Conservation (phyloP, 257 asterid genomes). For the Plantago ovata region DNA sequence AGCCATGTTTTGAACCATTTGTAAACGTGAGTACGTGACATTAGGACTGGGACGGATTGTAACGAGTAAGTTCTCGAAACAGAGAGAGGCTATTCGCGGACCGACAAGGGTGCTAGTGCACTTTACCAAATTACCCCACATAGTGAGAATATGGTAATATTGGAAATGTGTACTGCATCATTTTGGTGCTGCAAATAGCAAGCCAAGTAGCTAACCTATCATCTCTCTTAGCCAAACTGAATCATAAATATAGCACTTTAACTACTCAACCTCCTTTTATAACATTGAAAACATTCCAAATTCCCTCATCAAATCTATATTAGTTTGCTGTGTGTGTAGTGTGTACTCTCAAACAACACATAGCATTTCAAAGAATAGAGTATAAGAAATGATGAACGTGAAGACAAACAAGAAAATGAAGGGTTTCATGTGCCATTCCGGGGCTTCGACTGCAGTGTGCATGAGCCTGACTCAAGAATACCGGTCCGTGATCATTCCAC, state of each 20-base stretch:
- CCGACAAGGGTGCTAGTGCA: too few species aligned
- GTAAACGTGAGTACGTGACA: too few species aligned
- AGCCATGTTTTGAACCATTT: too few species aligned
- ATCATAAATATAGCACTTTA: constrained; percentile 15
- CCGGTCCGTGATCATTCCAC: constrained; percentile 37
- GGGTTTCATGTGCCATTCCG: constrained; percentile 63
- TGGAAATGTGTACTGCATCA: constrained; percentile 2
- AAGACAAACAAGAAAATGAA: constrained; percentile 47
- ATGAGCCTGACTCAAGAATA: constrained; percentile 34
- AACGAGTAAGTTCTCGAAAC: too few species aligned
- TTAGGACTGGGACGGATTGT: too few species aligned
- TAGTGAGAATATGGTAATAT: not conserved
- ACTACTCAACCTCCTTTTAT: not conserved
- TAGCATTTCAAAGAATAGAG: not conserved
- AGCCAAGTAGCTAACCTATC: constrained; percentile 2
- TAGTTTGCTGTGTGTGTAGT: not conserved
- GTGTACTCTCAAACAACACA: not conserved
- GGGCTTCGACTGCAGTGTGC: constrained; percentile 55
- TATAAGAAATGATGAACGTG: constrained; percentile 24
- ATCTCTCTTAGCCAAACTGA: constrained; percentile 9
- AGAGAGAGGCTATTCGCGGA: too few species aligned
- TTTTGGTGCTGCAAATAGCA: constrained; percentile 11
- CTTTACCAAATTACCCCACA: too few species aligned
- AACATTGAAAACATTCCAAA: not conserved
- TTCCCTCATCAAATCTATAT: constrained; percentile 1